phyloP scores from a whole-genome alignment of 257 asterid species.

The Solanum sejunctum region DNA sequence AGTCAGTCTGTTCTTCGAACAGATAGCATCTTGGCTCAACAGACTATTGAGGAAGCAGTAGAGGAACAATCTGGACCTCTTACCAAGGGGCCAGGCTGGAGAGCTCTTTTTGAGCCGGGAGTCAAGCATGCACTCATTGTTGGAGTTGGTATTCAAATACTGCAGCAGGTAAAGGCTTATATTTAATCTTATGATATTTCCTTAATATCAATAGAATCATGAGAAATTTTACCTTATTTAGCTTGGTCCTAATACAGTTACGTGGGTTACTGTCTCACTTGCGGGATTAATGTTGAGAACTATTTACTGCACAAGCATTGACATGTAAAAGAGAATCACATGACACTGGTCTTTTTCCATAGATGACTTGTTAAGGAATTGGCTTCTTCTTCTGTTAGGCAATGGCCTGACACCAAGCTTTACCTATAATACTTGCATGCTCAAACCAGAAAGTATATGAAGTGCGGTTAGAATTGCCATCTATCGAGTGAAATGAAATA shows the following conservation, averaged over 20 bases:
- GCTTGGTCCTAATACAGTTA: not conserved
- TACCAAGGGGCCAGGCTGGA: constrained; percentile 46
- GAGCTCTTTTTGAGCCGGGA: constrained; percentile 84
- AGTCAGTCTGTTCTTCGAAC: constrained; percentile 73
- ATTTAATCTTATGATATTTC: not conserved
- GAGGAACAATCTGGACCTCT: constrained; percentile 31
- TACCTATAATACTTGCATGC: not conserved
- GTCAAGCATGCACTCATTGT: constrained; percentile 84
- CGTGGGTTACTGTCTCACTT: not conserved
- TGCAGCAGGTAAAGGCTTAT: constrained; percentile 65
- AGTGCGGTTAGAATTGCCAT: not conserved
- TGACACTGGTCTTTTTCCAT: not conserved
- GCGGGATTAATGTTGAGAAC: not conserved
- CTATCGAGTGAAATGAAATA: not conserved
- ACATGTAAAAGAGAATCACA: not conserved
- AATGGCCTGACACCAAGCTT: not conserved
- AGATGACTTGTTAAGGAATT: not conserved
- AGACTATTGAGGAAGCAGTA: constrained; percentile 34
- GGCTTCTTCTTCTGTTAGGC: not conserved
- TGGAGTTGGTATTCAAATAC: constrained; percentile 89
- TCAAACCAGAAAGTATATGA: not conserved
- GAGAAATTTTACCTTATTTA: not conserved
- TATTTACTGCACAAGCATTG: not conserved
- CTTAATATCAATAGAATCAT: not conserved
- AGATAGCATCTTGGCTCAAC: constrained; percentile 35